Percentiles rank a stretch among this genome's conserved stretches.
Evolutionary conservation across 2,329 filamentous ascomycete genomes (phyloP).

Genomic region (Xenoacremonium recifei): DNA sequence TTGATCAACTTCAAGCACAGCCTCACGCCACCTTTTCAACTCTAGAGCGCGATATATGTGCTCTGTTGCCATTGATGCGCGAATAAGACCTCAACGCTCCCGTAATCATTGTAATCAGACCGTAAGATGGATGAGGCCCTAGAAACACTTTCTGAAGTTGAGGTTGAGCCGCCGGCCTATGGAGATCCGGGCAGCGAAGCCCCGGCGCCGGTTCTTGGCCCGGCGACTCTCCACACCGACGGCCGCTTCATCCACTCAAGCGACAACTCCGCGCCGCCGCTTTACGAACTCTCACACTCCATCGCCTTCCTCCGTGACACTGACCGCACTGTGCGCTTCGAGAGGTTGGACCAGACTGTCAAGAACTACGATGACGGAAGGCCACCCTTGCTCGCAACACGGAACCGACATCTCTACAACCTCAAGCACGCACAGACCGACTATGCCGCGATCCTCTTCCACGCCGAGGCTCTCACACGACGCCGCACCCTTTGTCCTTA

Average conservation of each 20-base stretch:
- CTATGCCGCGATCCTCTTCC: slow-evolving; percentile 29
- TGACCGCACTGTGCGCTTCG: slow-evolving; percentile 29
- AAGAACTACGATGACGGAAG: slow-evolving; percentile 17
- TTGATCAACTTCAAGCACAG: too few species aligned
- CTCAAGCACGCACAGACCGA: slow-evolving; percentile 30
- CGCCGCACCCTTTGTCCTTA: slow-evolving; percentile 25
- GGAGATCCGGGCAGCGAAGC: slow-evolving; percentile 10
- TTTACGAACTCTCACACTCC: slow-evolving; percentile 37
- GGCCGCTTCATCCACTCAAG: slow-evolving; percentile 34
- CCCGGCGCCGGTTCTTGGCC: slow-evolving; percentile 20
- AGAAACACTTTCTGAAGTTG: too few species aligned
- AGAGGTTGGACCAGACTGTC: slow-evolving; percentile 30
- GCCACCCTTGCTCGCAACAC: slow-evolving; percentile 27
- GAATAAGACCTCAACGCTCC: too few species aligned
- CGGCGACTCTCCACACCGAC: slow-evolving; percentile 31
- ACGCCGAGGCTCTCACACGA: slow-evolving; percentile 31
- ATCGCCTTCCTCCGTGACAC: slow-evolving; percentile 31
- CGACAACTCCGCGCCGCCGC: slow-evolving; percentile 25
- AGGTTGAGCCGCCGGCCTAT: slow-evolving; percentile 24
- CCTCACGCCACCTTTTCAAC: too few species aligned
- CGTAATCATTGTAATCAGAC: too few species aligned
- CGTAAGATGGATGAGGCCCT: too few species aligned
- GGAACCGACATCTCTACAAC: slow-evolving; percentile 33
- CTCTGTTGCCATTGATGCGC: too few species aligned
- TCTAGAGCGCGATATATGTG: too few species aligned